Evolutionary conservation across 2,329 filamentous ascomycete genomes (phyloP), one percentile per base, ranked within the genome.

Genomic region (Tolypocladium inflatum): DNA sequence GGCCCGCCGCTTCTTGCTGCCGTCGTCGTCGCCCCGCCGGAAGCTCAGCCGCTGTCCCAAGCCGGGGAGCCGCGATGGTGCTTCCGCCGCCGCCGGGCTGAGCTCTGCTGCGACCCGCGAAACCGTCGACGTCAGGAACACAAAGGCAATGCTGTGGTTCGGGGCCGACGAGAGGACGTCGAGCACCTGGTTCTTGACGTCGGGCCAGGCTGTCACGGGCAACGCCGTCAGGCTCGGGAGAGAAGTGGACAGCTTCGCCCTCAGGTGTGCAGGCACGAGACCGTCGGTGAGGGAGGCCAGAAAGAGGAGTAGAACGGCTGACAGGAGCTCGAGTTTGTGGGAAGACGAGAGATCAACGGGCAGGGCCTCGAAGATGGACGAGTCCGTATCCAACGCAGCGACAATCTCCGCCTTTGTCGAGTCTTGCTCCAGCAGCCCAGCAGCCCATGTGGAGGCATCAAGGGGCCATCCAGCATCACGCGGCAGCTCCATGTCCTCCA

Each of bases 81-180:
- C 37, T 7, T 60, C 78, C 54, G 43, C 67, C 60, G 59, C 77
- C 65, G 54, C 30, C 64, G 79, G 45, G 67, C 70, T 71, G 7
- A 85, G 70, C 57, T 85, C 82, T 0, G 74, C 69, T 2, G 78
- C 74, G 1, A 83, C 73, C 4, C 78, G 76, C 2, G 78, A 74
- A 1, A 97, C 78, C 73, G 91, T 92, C 10, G 89, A 86, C 0
- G 88, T 90, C 19, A 97, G 76, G 63, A 97, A 91, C 2, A 96
- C 89, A 67, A 97, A 96, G 0, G 89, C 88, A 57, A 96, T 92
- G 68, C 91, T 94, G 73, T 96, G 88, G 55, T 87, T 87, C 0
- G 91, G 89, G 0, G 84, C 80, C 2, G 81, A 77, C 0, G 87
- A 82, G 2, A 97, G 79, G 2, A 87, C 80, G 63, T 97, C 92